Evolutionary conservation across 176 grass and related monocot genomes (phyloP).

Genomic region (Coix lacrymajobi): DNA sequence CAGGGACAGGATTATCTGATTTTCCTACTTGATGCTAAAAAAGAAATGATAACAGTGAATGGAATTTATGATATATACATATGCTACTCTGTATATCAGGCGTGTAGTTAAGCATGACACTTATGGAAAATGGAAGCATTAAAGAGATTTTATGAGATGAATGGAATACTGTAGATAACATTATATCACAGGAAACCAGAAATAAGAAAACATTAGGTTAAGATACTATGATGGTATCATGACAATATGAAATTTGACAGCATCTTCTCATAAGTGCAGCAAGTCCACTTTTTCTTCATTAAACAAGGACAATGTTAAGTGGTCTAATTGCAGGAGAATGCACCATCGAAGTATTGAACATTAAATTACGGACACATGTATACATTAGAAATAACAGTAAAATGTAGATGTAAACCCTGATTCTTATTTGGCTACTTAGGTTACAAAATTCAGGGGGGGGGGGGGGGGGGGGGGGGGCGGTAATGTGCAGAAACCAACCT

Average conservation of each 20-base stretch:
- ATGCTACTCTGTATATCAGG: neutral
- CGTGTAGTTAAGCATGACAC: neutral
- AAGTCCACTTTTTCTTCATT: neutral
- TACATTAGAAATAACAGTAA: neutral
- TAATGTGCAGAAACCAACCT: conserved; percentile 49
- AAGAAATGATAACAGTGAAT: neutral
- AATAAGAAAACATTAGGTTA: conserved; percentile 10
- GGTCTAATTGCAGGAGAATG: neutral
- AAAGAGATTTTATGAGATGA: neutral
- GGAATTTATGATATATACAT: neutral
- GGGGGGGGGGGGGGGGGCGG: too few relatives aligned
- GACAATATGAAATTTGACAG: neutral
- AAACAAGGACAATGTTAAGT: neutral
- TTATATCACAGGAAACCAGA: neutral
- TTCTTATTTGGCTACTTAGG: conserved; percentile 1
- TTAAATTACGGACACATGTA: neutral
- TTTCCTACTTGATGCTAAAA: neutral
- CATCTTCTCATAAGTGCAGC: neutral
- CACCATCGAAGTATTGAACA: neutral
- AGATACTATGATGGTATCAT: neutral
- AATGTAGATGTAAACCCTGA: neutral
- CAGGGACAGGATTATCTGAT: neutral
- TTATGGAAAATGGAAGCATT: neutral
- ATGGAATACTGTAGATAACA: neutral
- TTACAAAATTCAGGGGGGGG: neutral